Percentiles rank a stretch among this genome's conserved stretches.
Evolutionary conservation across 1,139 yeast genomes (phyloP).

Genomic region (Pichia sp.): DNA sequence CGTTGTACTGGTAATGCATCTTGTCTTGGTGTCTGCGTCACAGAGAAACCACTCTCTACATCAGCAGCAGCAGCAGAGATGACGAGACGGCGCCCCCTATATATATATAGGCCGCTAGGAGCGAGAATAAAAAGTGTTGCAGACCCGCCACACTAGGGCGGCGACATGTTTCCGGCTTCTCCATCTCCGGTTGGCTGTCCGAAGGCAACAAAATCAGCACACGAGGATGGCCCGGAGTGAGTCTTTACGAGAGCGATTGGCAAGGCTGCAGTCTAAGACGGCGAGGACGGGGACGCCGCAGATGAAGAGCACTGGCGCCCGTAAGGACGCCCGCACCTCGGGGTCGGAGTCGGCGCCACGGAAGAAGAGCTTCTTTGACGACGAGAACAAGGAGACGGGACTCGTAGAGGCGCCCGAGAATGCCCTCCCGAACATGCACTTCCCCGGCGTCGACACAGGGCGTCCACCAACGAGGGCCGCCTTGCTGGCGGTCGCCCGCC

Average conservation of each 20-base stretch:
- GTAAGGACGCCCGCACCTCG: no score
- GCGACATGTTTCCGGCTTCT: no score
- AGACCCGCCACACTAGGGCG: no score
- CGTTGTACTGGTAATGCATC: conserved; percentile 69
- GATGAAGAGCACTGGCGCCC: background rate
- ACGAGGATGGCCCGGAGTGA: background rate
- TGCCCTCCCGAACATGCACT: background rate
- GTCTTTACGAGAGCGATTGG: conserved; percentile 4
- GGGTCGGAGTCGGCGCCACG: background rate
- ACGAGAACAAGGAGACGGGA: conserved; percentile 1
- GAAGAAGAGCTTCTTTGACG: conserved; percentile 8
- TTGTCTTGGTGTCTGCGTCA: conserved; percentile 23
- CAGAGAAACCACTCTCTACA: background rate
- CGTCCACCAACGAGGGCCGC: background rate
- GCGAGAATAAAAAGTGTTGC: no score
- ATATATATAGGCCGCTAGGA: no score
- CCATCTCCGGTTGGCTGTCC: no score
- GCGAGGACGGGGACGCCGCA: background rate
- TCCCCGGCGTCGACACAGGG: conserved; percentile 6
- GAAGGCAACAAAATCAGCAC: no score
- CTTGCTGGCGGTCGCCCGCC: background rate
- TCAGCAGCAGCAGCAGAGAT: background rate
- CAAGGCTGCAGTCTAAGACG: conserved; percentile 6
- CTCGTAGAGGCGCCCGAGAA: background rate
- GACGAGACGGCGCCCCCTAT: no score